Evolutionary conservation across 768 basidiomycete species (phyloP), one percentile per base, ranked within the genome.

Genomic region (Tremella yokohamensis): DNA sequence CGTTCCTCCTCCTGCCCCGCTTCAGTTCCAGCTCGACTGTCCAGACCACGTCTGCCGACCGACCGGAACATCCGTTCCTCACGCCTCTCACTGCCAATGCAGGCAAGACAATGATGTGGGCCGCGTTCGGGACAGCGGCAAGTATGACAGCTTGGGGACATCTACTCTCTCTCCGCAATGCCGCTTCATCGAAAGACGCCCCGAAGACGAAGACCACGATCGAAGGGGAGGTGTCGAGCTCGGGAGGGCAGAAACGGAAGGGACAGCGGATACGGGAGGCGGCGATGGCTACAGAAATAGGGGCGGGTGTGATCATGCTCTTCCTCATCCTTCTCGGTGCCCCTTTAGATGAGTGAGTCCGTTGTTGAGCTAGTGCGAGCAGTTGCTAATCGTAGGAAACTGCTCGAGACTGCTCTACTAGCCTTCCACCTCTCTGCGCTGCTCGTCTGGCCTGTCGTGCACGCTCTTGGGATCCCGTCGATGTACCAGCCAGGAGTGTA

Each of bases 141-240:
- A 69, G 87, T 37, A 81, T 87, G 66, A 77, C 78, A 9, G 88
- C 86, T 85, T 91, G 88, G 87, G 85, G 82, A 1, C 82, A 82
- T 2, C 85, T 83, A 80, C 69, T 89, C 63, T 34, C 29, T 11
- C 29, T 34, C 29, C 29, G 29, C 29, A 34, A 34, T 34, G 11
- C 29, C 29, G 29, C 6, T 34, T 11, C 29, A 11, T 4, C 29
- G 6, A 34, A 37, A 53, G 83, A 82, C 62, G 50, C 29, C 11
- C 15, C 42, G 15, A 45, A 45, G 15, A 16, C 42, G 7, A 45
- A 45, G 15, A 8, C 42, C 18, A 20, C 44, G 40, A 11, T 11
- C 6, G 29, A 34, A 34, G 29, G 6, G 6, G 29, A 34, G 52
- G 48, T 44, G 49, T 45, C 40, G 18, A 40, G n/a, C n/a, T n/a